phyloP scores from a whole-genome alignment of 108 stramenopile genomes.

The Nitzschia putrida region DNA sequence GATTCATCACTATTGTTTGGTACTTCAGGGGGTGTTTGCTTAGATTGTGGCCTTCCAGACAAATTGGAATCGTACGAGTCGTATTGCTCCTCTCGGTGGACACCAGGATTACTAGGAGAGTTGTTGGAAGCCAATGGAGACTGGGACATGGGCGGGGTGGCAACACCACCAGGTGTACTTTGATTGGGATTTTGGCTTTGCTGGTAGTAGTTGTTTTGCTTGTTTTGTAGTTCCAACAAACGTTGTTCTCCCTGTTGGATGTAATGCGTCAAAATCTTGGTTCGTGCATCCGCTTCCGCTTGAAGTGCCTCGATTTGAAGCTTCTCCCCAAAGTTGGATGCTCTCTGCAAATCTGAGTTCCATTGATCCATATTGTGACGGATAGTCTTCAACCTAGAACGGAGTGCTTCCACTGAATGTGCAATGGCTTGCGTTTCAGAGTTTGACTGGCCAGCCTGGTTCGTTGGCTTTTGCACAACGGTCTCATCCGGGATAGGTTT shows the following conservation, averaged over 20 bases:
- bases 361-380: constrained; percentile 53
- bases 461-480: too few species aligned
- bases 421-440: constrained; percentile 84
- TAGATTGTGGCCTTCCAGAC: too few species aligned
- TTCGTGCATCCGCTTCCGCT: constrained; percentile 71
- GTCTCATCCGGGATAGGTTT: too few species aligned
- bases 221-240: constrained; percentile 64
- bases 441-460: too few species aligned
- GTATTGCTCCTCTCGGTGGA: too few species aligned
- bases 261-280: constrained; percentile 68
- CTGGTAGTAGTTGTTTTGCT: constrained; percentile 26
- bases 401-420: constrained; percentile 67
- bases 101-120: neutral
- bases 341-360: constrained; percentile 54
- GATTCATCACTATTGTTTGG: too few species aligned
- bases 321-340: constrained; percentile 55
- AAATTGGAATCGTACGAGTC: too few species aligned
- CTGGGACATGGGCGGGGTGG: constrained; percentile 5
- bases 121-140: constrained; percentile 37
- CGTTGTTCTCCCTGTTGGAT: constrained; percentile 66
- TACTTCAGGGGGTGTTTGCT: too few species aligned
- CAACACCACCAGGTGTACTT: neutral
- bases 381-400: constrained; percentile 50
- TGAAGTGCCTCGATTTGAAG: constrained; percentile 66
- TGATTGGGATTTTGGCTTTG: too few species aligned